Evolutionary conservation across 2,329 filamentous ascomycete genomes (phyloP), one percentile per base, ranked within the genome.

Genomic region (Graphium sp.): DNA sequence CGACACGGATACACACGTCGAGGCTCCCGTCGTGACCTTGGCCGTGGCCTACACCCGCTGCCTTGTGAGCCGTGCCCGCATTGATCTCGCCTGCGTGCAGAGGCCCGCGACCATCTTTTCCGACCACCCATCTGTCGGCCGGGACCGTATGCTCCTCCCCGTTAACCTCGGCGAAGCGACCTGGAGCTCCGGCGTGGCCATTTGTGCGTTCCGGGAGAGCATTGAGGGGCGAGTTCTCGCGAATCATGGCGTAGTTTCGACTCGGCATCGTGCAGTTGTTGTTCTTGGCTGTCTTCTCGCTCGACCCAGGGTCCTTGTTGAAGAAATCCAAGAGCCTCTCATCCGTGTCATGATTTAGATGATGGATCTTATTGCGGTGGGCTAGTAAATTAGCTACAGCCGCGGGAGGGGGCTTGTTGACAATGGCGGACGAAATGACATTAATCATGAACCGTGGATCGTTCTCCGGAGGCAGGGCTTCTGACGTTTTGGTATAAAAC

Each of bases 401-500:
- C 48, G 77, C 72, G 2, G 87, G 83, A 10, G 85, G 83, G 3
- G 89, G 89, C 41, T 87, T 87, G 48, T 98, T 94, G 39, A 91
- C 85, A 43, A 98, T 95, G 18, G 85, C 85, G 1, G 85, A 94
- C 5, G 84, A 92, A 30, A 95, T 67, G 13, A 98, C 66, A 44
- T 98, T 98, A 28, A 76, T 78, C 73, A 98, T 95, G 51, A 95
- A 95, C 32, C 89, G 72, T 47, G 83, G 79, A 49, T 98, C 89
- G 34, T 75, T 66, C 45, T 87, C 78, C 31, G 74, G 77, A 1
- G 81, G 66, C 19, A 93, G 66, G 30, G 74, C 65, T 24, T 89
- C 62, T 40, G 74, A 75, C 6, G 83, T 81, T 42, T 89, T 89
- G 11, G 82, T 85, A 58, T 92, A 94, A 59, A 98, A 95, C 35